Percentiles rank a stretch among this genome's conserved stretches.
Conservation (phyloP, 2,329 filamentous ascomycete genomes). For the Colletotrichum graminicola region DNA sequence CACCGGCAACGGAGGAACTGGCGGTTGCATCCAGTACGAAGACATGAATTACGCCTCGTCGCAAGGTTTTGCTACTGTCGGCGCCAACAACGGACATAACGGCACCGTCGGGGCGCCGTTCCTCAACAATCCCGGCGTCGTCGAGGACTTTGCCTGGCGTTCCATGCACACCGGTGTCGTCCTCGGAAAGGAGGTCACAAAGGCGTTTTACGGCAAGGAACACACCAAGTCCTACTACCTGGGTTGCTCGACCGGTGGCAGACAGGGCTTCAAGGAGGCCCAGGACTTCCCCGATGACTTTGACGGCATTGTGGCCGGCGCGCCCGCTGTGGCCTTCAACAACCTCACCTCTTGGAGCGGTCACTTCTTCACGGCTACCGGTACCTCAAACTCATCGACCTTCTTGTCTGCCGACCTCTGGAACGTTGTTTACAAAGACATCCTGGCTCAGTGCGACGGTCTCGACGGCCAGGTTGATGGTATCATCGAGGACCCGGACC, state of each 20-base stretch:
- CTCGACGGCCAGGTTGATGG: constrained; percentile 46
- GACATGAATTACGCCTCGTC: constrained; percentile 57
- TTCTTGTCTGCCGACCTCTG: constrained; percentile 50
- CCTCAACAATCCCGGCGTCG: constrained; percentile 52
- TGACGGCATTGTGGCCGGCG: constrained; percentile 57
- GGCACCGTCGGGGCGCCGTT: constrained; percentile 52
- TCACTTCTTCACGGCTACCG: constrained; percentile 54
- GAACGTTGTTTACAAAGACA: constrained; percentile 36
- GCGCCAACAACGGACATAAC: constrained; percentile 64
- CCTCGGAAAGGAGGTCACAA: constrained; percentile 59
- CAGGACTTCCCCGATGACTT: constrained; percentile 63
- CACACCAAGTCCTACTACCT: constrained; percentile 59
- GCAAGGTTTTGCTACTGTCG: constrained; percentile 59
- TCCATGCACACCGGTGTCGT: constrained; percentile 49
- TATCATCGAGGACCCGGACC: constrained; percentile 41
- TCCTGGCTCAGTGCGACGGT: constrained; percentile 49
- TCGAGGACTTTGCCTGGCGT: constrained; percentile 53
- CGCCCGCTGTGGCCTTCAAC: constrained; percentile 55
- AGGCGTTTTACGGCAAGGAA: constrained; percentile 59
- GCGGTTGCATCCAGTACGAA: constrained; percentile 60
- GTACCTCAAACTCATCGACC: constrained; percentile 54
- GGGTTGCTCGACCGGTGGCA: constrained; percentile 65
- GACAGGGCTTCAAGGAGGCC: constrained; percentile 62
- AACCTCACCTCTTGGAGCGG: constrained; percentile 53
- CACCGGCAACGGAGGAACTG: constrained; percentile 62